Percentiles rank a stretch among this genome's conserved stretches.
Conservation (phyloP, 805 yeast species). For the Lipomyces yamanashiensis region DNA sequence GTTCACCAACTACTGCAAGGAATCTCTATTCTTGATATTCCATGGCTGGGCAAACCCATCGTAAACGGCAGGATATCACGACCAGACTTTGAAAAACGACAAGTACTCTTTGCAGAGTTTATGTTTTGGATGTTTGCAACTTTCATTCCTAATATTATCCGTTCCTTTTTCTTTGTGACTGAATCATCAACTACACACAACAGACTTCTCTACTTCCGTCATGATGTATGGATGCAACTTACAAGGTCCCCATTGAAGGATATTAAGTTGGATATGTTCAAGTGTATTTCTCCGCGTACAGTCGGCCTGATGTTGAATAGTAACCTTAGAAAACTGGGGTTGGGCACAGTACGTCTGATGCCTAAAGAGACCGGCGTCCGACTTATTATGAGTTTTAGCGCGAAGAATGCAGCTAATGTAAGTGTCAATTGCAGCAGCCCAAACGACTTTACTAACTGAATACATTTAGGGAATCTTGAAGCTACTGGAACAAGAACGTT, state of each 20-base stretch:
- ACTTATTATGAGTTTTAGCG: slow-evolving; percentile 32
- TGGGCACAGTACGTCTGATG: slow-evolving; percentile 43
- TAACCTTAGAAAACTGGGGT: slow-evolving; percentile 48
- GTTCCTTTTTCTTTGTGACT: slow-evolving; percentile 69
- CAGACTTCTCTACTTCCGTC: slow-evolving; percentile 58
- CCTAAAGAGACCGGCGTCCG: slow-evolving; percentile 35
- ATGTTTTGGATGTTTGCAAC: slow-evolving; percentile 61
- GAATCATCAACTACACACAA: slow-evolving; percentile 52
- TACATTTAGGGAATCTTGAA: too few species aligned
- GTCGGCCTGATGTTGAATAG: slow-evolving; percentile 47
- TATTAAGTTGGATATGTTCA: slow-evolving; percentile 22
- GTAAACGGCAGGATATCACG: slow-evolving; percentile 40
- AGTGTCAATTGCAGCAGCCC: background rate
- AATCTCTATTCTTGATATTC: slow-evolving; percentile 52
- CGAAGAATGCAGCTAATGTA: slow-evolving; percentile 10
- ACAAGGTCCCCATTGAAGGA: slow-evolving; percentile 50
- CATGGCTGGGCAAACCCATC: slow-evolving; percentile 57
- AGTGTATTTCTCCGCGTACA: slow-evolving; percentile 32
- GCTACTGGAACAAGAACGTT: background rate
- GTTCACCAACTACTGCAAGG: slow-evolving; percentile 45
- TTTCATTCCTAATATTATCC: slow-evolving; percentile 55
- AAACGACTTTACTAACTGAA: too few species aligned
- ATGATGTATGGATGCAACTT: slow-evolving; percentile 58
- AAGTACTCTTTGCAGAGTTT: slow-evolving; percentile 49
- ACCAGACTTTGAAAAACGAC: slow-evolving; percentile 51